Base-by-base conservation (phyloP, 176 grass and related monocot species). In the Juncus effusus region DNA sequence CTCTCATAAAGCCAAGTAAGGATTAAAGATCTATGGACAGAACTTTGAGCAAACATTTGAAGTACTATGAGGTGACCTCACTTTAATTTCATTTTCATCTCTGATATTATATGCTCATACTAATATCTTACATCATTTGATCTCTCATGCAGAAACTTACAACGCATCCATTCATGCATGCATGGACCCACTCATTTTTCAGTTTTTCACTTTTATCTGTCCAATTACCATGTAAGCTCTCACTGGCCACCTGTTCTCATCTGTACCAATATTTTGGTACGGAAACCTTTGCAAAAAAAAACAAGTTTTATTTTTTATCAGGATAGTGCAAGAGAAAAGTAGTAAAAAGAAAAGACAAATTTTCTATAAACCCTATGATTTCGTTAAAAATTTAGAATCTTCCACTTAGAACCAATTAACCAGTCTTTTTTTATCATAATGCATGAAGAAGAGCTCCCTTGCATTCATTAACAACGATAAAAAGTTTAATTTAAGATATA, bases 41-140 rank as follows among this genome's bases (percentile, higher is more conserved):
- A 28, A 28, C 19, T 28, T 28, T 28, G 19, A 28, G 19, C 19
- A 28, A 28, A 28, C 19, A 28, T 28, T 28, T 28, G 64, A 36
- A 52, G 19, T 67, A 67, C 42, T 54, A 10, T 67, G 45, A 67
- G 10, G 47, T 67, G 64, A 67, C 64, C 0, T 63, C 41, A 13
- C 61, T 42, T 64, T 64, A 42, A 38, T 13, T 14, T 11, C 38
- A 64, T 64, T 15, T 13, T 64, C 35, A 35, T 15, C 63, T 51
- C 63, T 36, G 13, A 54, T 67, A 13, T 37, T 36, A 54, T 42
- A 19, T 54, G 40, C 42, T 28, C 19, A 28, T 28, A 28, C 38
- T 56, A 16, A 44, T 47, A 47, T 47, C 44, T 71, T 35, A 28
- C 52, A 71, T 71, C 67, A 71, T 71, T 57, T 40, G 67, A 71